Evolutionary conservation across 1,284 basidiomycete genomes (phyloP).

Genomic region (Phellopilus nigrolimitatus): DNA sequence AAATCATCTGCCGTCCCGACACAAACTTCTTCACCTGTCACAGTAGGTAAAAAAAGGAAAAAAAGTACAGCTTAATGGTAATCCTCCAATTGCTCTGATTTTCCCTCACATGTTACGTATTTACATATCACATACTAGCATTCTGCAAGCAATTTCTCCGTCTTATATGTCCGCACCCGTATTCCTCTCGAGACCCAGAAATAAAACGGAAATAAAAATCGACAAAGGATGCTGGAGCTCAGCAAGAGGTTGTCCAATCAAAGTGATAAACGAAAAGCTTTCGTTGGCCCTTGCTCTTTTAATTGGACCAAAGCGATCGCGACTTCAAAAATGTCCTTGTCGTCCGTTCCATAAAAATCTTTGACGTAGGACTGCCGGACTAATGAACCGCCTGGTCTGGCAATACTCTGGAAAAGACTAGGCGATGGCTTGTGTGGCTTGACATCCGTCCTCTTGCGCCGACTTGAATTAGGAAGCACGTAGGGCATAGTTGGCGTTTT

Average conservation of each 20-base stretch:
- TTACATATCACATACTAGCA: not conserved
- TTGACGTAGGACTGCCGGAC: not conserved
- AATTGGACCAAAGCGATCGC: slow-evolving; percentile 13
- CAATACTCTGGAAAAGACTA: not conserved
- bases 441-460: slow-evolving; percentile 12
- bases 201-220: not conserved
- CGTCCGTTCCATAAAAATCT: not conserved
- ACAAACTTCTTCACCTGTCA: slow-evolving; percentile 24
- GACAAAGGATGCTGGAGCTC: too few species aligned
- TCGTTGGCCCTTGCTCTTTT: not conserved
- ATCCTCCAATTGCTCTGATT: slow-evolving; percentile 13
- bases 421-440: slow-evolving; percentile 14
- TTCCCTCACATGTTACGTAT: slow-evolving; percentile 7
- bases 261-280: not conserved
- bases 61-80: slow-evolving; percentile 29
- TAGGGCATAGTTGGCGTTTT: not conserved
- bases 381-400: not conserved
- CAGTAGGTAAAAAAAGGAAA: slow-evolving; percentile 36
- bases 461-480: slow-evolving; percentile 1
- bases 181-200: not conserved
- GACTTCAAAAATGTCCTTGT: slow-evolving; percentile 15
- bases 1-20: slow-evolving; percentile 19
- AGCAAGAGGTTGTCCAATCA: slow-evolving; percentile 2
- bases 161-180: not conserved
- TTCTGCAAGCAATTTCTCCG: not conserved